A percentile compares a stretch with the other conserved stretches of the same genome.
phyloP scores from a whole-genome alignment of 1,139 yeast species.

The Geotrichum histeridarum region DNA sequence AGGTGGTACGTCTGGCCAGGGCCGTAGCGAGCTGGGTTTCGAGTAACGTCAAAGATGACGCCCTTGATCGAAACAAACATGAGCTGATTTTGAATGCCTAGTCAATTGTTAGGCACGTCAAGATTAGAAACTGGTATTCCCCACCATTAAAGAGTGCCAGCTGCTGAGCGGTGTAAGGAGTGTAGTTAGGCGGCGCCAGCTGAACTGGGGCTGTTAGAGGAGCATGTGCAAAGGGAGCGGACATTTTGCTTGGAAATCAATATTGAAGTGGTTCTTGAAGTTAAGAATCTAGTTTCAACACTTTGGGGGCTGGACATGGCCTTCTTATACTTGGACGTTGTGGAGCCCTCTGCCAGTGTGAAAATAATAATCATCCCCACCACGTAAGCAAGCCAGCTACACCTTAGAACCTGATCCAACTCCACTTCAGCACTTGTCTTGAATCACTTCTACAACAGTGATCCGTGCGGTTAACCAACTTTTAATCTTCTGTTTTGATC shows the following conservation, averaged over 20 bases:
- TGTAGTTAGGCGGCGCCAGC: slow-evolving; percentile 47
- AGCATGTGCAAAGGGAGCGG: background rate
- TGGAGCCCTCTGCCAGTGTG: too few relatives aligned
- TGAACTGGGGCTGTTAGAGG: slow-evolving; percentile 49
- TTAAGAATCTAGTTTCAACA: too few relatives aligned
- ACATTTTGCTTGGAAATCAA: too few relatives aligned
- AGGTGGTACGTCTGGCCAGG: slow-evolving; percentile 68
- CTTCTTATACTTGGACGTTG: too few relatives aligned
- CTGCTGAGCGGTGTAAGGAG: slow-evolving; percentile 40
- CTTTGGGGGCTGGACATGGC: too few relatives aligned
- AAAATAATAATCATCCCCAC: too few relatives aligned
- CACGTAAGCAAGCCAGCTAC: too few relatives aligned
- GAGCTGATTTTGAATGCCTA: slow-evolving; percentile 42
- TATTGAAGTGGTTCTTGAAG: too few relatives aligned
- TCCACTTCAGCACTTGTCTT: too few relatives aligned
- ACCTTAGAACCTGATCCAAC: too few relatives aligned
- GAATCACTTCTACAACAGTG: too few relatives aligned
- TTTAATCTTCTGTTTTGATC: background rate
- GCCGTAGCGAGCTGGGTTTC: slow-evolving; percentile 62
- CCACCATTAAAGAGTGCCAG: slow-evolving; percentile 47
- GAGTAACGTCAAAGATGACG: slow-evolving; percentile 67
- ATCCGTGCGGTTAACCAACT: too few relatives aligned
- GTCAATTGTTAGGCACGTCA: background rate
- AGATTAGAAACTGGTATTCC: slow-evolving; percentile 20
- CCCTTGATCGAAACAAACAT: slow-evolving; percentile 74